Base-by-base conservation (phyloP, 805 yeast genomes). In the Starmerella powellii region DNA sequence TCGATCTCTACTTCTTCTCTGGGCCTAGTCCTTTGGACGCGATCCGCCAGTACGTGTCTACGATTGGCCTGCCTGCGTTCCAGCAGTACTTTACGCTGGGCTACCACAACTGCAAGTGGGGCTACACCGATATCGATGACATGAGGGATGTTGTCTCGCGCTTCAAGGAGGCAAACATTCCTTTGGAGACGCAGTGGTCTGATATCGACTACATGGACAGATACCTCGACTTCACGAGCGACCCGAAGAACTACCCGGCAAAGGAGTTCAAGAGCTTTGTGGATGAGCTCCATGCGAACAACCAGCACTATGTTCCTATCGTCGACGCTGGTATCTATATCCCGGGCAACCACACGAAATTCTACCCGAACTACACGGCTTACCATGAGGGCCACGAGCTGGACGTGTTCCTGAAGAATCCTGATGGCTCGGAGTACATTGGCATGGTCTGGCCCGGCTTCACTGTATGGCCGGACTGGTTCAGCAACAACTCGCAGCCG, bases 181-280 rank as follows among this genome's bases (percentile, higher is more conserved):
- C 40, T 16, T 18, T 37, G 18, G 40, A 37, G 20, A 37, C 40
- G 18, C 13, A 6, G 6, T 37, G 40, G 40, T 17, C 15, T 8
- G 40, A 37, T 20, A 28, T 37, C n/a, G 40, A 37, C 34, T 37
- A 30, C 28, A 37, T 37, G 40, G 34, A 37, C 28, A 23, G 40
- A 4, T 29, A 29, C 18, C 28, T 28, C 10, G 34, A 37, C 21
- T 37, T 37, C 40, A 30, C 34, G 10, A 15, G 13, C 23, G 30
- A 13, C 13, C 27, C 21, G 6, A 11, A 4, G 12, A 23, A 23
- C 26, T 30, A 27, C 28, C 6, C 19, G 3, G 15, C 29, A 6
- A 4, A 8, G 8, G 33, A 19, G 6, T 4, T 37, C 6, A 8
- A 19, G 4, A 31, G 29, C 19, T 37, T 29, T 15, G n/a, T 37